Evolutionary conservation across 2,329 filamentous ascomycete genomes (phyloP).

Genomic region (Leptographium radiaticola): DNA sequence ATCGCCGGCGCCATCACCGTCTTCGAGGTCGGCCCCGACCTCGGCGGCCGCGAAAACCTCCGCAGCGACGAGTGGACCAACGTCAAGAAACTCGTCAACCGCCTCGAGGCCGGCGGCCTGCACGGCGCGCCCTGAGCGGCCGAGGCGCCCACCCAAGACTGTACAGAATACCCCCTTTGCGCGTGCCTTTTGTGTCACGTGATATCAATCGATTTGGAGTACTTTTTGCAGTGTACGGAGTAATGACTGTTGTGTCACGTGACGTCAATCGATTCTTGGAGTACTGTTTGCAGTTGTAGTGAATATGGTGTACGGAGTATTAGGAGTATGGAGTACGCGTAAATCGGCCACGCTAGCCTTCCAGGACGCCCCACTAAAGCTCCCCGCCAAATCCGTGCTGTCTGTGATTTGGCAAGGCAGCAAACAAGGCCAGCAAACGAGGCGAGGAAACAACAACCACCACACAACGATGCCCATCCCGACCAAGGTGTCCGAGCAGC

Average conservation of each 20-base stretch:
- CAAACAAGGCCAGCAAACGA: neutral
- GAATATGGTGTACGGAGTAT: too few species aligned
- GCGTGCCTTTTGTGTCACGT: neutral
- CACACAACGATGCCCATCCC: neutral
- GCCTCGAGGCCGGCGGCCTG: slow-evolving; percentile 50
- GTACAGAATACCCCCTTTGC: too few species aligned
- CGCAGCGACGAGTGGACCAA: slow-evolving; percentile 84
- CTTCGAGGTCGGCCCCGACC: slow-evolving; percentile 75
- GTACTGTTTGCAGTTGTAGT: too few species aligned
- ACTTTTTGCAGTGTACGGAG: too few species aligned
- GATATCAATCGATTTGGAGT: neutral
- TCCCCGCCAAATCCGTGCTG: neutral
- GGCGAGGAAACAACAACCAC: neutral
- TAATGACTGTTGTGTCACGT: too few species aligned
- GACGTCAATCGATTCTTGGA: too few species aligned
- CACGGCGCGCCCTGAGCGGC: slow-evolving; percentile 29
- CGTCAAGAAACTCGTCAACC: slow-evolving; percentile 78
- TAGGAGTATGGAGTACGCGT: too few species aligned
- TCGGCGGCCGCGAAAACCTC: slow-evolving; percentile 73
- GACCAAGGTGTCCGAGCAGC: slow-evolving; percentile 10
- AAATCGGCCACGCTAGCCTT: too few species aligned
- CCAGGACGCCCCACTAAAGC: neutral
- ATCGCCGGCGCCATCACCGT: slow-evolving; percentile 83
- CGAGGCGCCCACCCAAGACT: too few species aligned
- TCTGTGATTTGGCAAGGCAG: too few species aligned